A percentile compares a stretch with the other conserved stretches of the same genome.
Evolutionary conservation across 2,329 filamentous ascomycete species (phyloP).

Genomic region (Penicillium brevicompactum): DNA sequence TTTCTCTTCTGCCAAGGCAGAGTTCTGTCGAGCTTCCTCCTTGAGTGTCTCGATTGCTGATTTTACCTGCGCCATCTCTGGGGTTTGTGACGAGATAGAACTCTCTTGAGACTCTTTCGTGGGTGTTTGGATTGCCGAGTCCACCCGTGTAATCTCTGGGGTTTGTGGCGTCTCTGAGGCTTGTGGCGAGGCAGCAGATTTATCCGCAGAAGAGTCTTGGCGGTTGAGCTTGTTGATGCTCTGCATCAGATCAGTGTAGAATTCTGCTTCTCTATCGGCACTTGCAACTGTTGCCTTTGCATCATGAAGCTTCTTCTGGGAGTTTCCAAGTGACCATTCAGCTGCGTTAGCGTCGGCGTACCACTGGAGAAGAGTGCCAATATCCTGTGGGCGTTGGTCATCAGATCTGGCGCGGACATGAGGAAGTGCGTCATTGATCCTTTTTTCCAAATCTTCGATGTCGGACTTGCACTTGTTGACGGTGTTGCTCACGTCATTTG

Average conservation of each 20-base stretch:
- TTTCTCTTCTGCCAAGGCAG: background rate
- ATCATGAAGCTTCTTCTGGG: background rate
- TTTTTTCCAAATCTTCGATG: background rate
- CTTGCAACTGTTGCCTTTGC: background rate
- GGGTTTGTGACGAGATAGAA: background rate
- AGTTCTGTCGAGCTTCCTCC: background rate
- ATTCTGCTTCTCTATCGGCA: background rate
- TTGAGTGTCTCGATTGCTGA: background rate
- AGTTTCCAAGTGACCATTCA: background rate
- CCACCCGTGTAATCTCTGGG: background rate
- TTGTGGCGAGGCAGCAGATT: background rate
- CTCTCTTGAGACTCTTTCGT: background rate
- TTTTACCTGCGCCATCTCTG: background rate
- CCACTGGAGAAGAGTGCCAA: background rate
- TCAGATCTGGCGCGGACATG: background rate
- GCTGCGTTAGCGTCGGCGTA: background rate
- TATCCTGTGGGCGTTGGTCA: background rate
- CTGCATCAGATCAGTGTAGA: background rate
- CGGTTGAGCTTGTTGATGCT: background rate
- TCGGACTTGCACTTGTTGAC: background rate
- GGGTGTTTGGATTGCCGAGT: background rate
- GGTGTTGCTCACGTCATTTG: conserved; percentile 3
- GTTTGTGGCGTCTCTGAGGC: too few species aligned
- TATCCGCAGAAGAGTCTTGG: background rate
- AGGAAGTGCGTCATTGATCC: background rate